These are phyloP conservation scores for Russula compacta DNA, from an alignment of 768 basidiomycete species.

Conservation along the genomic window DNA sequence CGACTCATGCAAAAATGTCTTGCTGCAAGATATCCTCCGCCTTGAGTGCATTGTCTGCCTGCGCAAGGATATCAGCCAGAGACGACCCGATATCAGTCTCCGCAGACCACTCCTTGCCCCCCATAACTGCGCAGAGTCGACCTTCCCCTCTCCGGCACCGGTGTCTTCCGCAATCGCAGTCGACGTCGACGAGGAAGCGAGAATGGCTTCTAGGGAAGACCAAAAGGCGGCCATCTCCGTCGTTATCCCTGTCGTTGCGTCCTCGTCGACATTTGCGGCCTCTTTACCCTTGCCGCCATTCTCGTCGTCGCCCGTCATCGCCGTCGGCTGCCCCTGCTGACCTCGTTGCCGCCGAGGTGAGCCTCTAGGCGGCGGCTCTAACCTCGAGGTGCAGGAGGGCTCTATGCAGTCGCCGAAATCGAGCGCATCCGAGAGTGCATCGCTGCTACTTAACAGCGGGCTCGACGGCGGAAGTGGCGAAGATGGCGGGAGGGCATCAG, in stretches of 20 bases:
- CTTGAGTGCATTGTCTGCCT: neutral
- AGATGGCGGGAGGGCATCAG: constrained; percentile 25
- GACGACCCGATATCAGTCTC: neutral
- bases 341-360: neutral
- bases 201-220: constrained; percentile 11
- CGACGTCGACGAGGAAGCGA: neutral
- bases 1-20: constrained; percentile 6
- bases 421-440: constrained; percentile 21
- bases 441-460: constrained; percentile 27
- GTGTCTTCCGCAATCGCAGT: neutral
- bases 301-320: neutral
- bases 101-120: neutral
- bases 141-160: neutral
- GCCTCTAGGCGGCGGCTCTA: neutral
- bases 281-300: neutral
- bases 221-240: constrained; percentile 11
- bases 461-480: constrained; percentile 30
- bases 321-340: neutral
- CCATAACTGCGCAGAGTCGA: neutral
- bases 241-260: neutral
- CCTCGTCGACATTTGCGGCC: neutral
- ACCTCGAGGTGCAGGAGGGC: neutral
- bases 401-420: neutral
- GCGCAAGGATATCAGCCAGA: neutral
- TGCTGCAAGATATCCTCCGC: constrained; percentile 12